Evolutionary conservation across 2,329 filamentous ascomycete genomes (phyloP).

Genomic region (Fusarium buharicum): DNA sequence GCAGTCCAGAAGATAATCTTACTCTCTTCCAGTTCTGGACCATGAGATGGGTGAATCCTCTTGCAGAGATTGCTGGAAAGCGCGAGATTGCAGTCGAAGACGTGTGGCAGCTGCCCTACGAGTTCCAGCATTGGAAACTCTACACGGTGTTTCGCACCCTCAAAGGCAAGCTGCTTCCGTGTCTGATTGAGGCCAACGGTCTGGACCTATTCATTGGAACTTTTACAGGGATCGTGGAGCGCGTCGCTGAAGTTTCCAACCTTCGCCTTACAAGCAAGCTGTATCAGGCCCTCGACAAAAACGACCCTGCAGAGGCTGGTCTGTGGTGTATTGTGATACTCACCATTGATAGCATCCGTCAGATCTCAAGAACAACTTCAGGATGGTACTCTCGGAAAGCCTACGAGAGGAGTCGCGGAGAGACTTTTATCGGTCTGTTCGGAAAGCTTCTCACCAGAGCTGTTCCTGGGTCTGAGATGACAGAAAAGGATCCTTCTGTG

Average conservation of each 20-base stretch:
- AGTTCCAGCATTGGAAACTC: slow-evolving; percentile 82
- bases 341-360: slow-evolving; percentile 47
- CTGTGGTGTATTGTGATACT: slow-evolving; percentile 55
- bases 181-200: slow-evolving; percentile 79
- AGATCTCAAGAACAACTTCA: slow-evolving; percentile 51
- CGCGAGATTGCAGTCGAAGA: slow-evolving; percentile 79
- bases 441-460: slow-evolving; percentile 53
- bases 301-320: slow-evolving; percentile 45
- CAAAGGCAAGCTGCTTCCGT: slow-evolving; percentile 74
- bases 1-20: slow-evolving; percentile 81
- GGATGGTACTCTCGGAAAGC: slow-evolving; percentile 86
- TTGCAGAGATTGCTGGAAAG: slow-evolving; percentile 72
- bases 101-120: slow-evolving; percentile 81
- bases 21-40: slow-evolving; percentile 86
- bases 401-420: slow-evolving; percentile 85
- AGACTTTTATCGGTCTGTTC: slow-evolving; percentile 59
- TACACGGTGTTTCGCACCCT: slow-evolving; percentile 80
- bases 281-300: slow-evolving; percentile 49
- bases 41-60: slow-evolving; percentile 82
- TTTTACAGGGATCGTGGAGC: slow-evolving; percentile 67
- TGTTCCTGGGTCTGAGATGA: slow-evolving; percentile 53
- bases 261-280: slow-evolving; percentile 53
- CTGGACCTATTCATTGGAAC: slow-evolving; percentile 79
- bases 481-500: slow-evolving; percentile 48
- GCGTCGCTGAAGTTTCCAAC: slow-evolving; percentile 52